Conservation (phyloP, 495 filamentous ascomycete genomes). For the Trichoderma parareesei region DNA sequence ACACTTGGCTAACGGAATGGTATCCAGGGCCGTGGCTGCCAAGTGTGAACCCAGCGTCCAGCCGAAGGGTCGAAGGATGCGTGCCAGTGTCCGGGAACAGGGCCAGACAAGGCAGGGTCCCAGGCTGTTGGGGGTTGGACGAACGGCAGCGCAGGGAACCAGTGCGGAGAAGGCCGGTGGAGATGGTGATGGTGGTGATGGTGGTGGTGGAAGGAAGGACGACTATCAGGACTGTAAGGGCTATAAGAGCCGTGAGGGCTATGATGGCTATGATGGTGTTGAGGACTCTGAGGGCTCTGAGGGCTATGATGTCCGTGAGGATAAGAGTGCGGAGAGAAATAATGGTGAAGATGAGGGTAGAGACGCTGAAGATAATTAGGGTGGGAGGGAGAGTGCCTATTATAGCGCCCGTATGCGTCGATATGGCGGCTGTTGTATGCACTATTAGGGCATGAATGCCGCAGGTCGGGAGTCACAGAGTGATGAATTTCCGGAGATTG, state of each 20-base stretch:
- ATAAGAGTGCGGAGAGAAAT: not conserved
- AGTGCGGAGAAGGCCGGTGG: too few species aligned
- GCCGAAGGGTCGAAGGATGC: not conserved
- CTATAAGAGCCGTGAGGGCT: too few species aligned
- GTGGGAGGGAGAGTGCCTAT: not conserved
- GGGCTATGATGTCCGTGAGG: not conserved
- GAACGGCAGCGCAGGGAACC: too few species aligned
- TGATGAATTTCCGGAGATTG: not conserved
- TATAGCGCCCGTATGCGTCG: not conserved
- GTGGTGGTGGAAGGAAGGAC: not conserved
- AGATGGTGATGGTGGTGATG: not conserved
- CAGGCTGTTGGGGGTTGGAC: not conserved
- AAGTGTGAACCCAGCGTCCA: slow-evolving; percentile 10
- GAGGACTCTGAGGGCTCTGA: not conserved
- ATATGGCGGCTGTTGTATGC: not conserved
- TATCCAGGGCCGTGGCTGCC: slow-evolving; percentile 1
- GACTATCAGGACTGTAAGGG: too few species aligned
- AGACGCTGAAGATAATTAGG: not conserved
- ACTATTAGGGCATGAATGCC: not conserved
- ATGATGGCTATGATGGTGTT: too few species aligned
- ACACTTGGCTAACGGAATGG: not conserved
- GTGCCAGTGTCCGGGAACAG: slow-evolving; percentile 6
- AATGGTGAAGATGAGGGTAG: not conserved
- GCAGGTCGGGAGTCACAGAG: not conserved
- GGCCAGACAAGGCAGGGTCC: not conserved